Percentiles rank a stretch among this genome's conserved stretches.
Conservation (phyloP, 2,329 filamentous ascomycete species). For the Nemania abortiva region DNA sequence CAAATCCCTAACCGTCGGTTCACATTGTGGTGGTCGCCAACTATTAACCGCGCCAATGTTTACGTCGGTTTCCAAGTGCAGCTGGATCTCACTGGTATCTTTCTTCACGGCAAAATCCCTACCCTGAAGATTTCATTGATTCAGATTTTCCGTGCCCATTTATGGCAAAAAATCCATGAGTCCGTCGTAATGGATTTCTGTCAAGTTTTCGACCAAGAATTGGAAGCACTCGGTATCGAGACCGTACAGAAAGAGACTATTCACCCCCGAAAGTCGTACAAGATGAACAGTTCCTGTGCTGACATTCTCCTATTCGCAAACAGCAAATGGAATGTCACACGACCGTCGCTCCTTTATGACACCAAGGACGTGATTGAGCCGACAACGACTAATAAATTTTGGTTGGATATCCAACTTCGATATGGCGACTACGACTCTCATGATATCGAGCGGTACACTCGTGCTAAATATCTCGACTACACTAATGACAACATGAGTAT, state of each 20-base stretch:
- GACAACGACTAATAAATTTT: conserved; percentile 98
- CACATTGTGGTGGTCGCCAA: conserved; percentile 96
- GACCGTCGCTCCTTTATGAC: conserved; percentile 92
- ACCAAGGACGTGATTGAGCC: conserved; percentile 95
- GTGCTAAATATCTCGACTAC: conserved; percentile 98
- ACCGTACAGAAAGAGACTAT: conserved; percentile 99
- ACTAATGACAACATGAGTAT: conserved; percentile 99
- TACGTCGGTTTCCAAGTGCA: conserved; percentile 99
- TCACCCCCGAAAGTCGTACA: conserved; percentile 98
- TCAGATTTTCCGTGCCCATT: conserved; percentile 98
- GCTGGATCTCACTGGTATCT: conserved; percentile 96
- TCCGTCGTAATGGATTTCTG: conserved; percentile 99
- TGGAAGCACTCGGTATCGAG: conserved; percentile 95
- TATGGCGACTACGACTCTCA: conserved; percentile 99
- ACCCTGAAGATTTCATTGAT: conserved; percentile 98
- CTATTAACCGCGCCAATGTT: conserved; percentile 94
- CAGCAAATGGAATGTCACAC: conserved; percentile 98
- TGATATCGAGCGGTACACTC: conserved; percentile 97
- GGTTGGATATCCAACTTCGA: conserved; percentile 95
- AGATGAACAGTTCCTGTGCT: conserved; percentile 99
- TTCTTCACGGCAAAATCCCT: conserved; percentile 98
- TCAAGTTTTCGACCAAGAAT: conserved; percentile 96
- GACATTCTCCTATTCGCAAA: conserved; percentile 97
- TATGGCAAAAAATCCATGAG: conserved; percentile 99
- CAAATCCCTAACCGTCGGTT: conserved; percentile 99